These are phyloP conservation scores for Trametes sp. DNA, from an alignment of 1,284 basidiomycete genomes.

Conservation along the genomic window DNA sequence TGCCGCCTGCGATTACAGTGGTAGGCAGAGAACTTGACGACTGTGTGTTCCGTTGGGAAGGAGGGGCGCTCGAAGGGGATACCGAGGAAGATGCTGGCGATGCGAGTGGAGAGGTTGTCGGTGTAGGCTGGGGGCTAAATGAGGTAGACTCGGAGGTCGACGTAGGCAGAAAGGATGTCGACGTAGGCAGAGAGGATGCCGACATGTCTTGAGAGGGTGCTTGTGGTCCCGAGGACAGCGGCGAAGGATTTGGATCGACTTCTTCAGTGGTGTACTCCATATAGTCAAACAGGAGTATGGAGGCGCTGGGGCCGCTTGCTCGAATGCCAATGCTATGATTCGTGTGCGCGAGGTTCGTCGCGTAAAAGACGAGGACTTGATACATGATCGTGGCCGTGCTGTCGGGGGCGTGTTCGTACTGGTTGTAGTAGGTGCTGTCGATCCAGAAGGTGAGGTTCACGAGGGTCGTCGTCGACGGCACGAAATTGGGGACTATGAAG, in stretches of 20 bases:
- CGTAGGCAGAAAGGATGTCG: too few relatives aligned
- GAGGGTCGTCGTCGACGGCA: constrained; percentile 13
- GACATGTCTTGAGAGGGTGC: too few relatives aligned
- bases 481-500: constrained; percentile 16
- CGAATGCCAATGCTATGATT: background rate
- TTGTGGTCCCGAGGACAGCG: background rate
- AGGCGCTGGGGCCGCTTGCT: background rate
- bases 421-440: constrained; percentile 6
- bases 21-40: too few relatives aligned
- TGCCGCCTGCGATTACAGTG: too few relatives aligned
- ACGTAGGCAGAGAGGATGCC: too few relatives aligned
- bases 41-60: too few relatives aligned
- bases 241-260: background rate
- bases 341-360: background rate
- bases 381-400: background rate
- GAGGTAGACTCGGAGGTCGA: too few relatives aligned
- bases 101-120: too few relatives aligned
- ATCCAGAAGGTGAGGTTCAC: constrained; percentile 17
- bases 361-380: background rate
- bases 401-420: constrained; percentile 11
- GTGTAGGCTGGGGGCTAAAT: too few relatives aligned
- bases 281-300: constrained; percentile 6
- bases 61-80: too few relatives aligned
- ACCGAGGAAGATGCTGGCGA: too few relatives aligned
- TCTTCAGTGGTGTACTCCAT: constrained; percentile 4